These are phyloP conservation scores for Mycena filopes DNA, from an alignment of 768 basidiomycete genomes.

Conservation along the genomic window DNA sequence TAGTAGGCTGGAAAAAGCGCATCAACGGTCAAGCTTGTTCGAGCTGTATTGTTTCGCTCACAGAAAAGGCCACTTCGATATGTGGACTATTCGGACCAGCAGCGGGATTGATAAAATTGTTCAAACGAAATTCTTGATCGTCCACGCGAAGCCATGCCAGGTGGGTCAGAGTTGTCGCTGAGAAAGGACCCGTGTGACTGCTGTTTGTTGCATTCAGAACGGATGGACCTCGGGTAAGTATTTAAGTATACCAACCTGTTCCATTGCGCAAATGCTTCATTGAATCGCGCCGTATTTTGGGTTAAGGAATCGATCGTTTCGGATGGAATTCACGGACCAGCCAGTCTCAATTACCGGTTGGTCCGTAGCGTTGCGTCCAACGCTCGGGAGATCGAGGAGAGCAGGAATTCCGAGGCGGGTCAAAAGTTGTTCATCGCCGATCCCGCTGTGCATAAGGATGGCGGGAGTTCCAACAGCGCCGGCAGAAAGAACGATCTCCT, in stretches of 20 bases:
- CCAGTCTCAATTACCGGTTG: constrained; percentile 1
- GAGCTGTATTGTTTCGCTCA: constrained; percentile 22
- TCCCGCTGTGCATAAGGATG: constrained; percentile 33
- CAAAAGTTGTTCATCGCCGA: constrained; percentile 28
- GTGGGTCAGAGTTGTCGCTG: constrained; percentile 34
- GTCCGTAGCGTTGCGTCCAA: constrained; percentile 24
- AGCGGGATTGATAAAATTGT: constrained; percentile 41
- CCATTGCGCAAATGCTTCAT: constrained; percentile 17
- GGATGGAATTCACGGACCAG: constrained; percentile 15
- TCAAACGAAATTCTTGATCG: constrained; percentile 35
- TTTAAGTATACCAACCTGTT: too few species aligned
- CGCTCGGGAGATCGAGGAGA: constrained; percentile 26
- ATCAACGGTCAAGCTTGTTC: too few species aligned
- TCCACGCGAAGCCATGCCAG: constrained; percentile 42
- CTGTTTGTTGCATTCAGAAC: too few species aligned
- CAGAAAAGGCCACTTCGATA: constrained; percentile 46
- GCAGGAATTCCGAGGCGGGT: constrained; percentile 12
- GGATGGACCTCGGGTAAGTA: too few species aligned
- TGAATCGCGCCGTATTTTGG: constrained; percentile 10
- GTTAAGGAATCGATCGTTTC: background rate
- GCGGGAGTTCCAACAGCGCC: constrained; percentile 43
- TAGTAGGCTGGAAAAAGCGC: background rate
- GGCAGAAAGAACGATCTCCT: constrained; percentile 29
- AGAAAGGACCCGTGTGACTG: constrained; percentile 42
- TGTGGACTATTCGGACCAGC: constrained; percentile 47